These are phyloP conservation scores for Candida verbasci DNA, from an alignment of 805 yeast species.

Conservation along the genomic window DNA sequence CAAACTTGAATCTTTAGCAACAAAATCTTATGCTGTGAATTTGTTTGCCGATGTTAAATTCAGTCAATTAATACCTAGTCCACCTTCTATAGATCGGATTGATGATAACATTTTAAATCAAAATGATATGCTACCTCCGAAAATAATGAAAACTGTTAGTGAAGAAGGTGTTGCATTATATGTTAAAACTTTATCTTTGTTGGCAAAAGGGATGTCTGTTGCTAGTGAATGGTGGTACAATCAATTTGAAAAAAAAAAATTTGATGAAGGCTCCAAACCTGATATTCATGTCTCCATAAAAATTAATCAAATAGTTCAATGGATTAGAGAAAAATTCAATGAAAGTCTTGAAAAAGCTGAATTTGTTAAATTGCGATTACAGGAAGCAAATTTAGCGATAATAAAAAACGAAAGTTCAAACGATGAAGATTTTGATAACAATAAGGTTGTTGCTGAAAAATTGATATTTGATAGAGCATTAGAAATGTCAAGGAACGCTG, in stretches of 20 bases:
- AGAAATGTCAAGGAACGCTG: constrained; percentile 89
- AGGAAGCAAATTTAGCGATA: constrained; percentile 42
- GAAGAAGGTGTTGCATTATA: constrained; percentile 86
- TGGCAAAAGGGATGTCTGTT: constrained; percentile 80
- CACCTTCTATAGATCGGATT: constrained; percentile 45
- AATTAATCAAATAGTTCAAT: constrained; percentile 74
- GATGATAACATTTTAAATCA: constrained; percentile 34
- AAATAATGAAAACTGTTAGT: constrained; percentile 55
- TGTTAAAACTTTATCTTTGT: constrained; percentile 74
- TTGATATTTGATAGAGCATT: constrained; percentile 88
- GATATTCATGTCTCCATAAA: constrained; percentile 9
- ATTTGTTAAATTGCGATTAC: constrained; percentile 54
- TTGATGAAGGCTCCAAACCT: constrained; percentile 3
- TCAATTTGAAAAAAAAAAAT: constrained; percentile 22
- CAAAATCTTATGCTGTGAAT: constrained; percentile 86
- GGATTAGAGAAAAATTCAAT: constrained; percentile 87
- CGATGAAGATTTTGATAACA: not conserved
- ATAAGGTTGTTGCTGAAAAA: constrained; percentile 65
- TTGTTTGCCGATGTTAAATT: constrained; percentile 89
- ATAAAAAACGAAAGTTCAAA: constrained; percentile 12
- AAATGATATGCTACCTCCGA: constrained; percentile 50
- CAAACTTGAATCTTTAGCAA: constrained; percentile 69
- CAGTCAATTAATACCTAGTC: constrained; percentile 75
- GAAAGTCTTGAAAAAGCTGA: constrained; percentile 89
- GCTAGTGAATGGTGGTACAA: constrained; percentile 91